Conservation (phyloP, 495 filamentous ascomycete species). For the Daldinia caldariorum region DNA sequence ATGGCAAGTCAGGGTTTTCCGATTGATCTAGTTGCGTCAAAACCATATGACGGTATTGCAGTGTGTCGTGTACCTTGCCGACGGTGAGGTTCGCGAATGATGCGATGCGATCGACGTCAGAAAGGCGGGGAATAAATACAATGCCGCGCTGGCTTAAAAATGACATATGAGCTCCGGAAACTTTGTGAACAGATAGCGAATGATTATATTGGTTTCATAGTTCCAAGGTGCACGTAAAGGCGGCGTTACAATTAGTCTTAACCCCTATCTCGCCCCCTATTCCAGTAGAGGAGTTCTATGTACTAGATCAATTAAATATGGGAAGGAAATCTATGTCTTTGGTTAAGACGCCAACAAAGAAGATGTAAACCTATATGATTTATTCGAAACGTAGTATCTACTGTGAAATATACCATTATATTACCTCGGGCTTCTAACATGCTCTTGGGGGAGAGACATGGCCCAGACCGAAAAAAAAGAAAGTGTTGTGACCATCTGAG, state of each 20-base stretch:
- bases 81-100: constrained; percentile 8
- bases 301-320: background rate
- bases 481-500: background rate
- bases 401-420: too few species aligned
- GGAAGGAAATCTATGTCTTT: background rate
- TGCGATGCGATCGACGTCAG: constrained; percentile 22
- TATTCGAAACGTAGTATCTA: too few species aligned
- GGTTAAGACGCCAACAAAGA: background rate
- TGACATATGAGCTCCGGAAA: constrained; percentile 25
- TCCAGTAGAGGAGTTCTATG: background rate
- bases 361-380: background rate
- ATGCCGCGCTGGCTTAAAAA: background rate
- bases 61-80: constrained; percentile 18
- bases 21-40: constrained; percentile 10
- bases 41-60: constrained; percentile 9
- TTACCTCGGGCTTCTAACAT: too few species aligned
- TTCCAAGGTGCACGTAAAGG: too few species aligned
- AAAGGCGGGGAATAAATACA: constrained; percentile 14
- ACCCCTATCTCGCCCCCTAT: background rate
- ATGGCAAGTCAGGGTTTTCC: constrained; percentile 5
- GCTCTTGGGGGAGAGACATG: too few species aligned
- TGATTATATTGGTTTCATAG: too few species aligned
- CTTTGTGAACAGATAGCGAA: too few species aligned
- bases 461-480: background rate
- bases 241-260: background rate